Base-by-base conservation (phyloP, 2,329 filamentous ascomycete species). In the Paraphaeosphaeria sporulosa region DNA sequence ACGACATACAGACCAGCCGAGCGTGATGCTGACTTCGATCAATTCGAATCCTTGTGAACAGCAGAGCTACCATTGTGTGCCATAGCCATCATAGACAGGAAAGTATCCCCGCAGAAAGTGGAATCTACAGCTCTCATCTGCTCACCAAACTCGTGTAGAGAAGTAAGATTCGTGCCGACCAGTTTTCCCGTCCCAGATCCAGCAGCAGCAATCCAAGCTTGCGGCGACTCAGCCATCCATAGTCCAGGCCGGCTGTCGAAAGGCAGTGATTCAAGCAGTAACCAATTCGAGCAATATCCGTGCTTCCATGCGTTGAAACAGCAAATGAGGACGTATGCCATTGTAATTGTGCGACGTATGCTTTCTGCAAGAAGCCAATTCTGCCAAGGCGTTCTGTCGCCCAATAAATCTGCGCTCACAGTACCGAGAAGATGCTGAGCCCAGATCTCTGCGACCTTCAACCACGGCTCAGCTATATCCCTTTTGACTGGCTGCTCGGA, bases 271-370 rank as follows among this genome's bases (percentile, higher is more conserved):
- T 60, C 58, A n/a, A 60, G 38, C 4, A 51, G 27, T 19, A 60
- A 19, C 27, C 52, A 50, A 48, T 52, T 55, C 17, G 40, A 51
- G 36, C 58, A 57, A 34, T 46, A 53, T 9, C 58, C 58, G 30
- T 60, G 52, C 46, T 60, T 60, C 58, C 58, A 60, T 10, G 48
- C 58, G 19, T 50, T 57, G 54, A 57, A 60, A 21, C 53, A 47
- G 21, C 54, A 60, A 6, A 32, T 25, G 9, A 60, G 43, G 17
- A 57, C 34, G 13, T 54, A 60, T 3, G 58, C 17, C n/a, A 57
- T 34, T 40, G 54, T 36, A 12, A 60, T 60, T 1, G 54, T 53
- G n/a, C 58, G 58, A 15, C 58, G 48, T 25, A 55, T 57, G n/a
- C 40, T 50, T 27, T 60, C 58, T 12, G 53, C 58, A 48, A 60